These are phyloP conservation scores for Teratosphaeria destructans DNA, from an alignment of 2,329 filamentous ascomycete genomes.

Conservation along the genomic window DNA sequence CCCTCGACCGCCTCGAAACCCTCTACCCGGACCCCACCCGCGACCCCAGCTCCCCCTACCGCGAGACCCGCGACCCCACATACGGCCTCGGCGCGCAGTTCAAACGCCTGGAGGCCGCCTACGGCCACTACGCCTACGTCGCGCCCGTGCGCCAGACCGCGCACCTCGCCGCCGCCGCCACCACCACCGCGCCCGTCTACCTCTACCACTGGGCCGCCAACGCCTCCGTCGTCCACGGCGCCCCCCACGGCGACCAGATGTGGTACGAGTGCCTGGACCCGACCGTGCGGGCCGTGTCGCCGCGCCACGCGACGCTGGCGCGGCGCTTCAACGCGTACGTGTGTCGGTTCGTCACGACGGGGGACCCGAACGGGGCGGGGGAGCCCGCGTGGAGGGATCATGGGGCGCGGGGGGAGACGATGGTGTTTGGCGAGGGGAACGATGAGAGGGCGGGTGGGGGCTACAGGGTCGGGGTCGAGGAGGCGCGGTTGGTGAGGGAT, in stretches of 20 bases:
- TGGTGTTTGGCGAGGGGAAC: constrained; percentile 52
- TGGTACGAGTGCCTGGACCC: constrained; percentile 24
- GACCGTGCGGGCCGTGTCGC: constrained; percentile 12
- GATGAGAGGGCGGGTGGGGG: constrained; percentile 38
- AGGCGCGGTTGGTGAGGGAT: constrained; percentile 36
- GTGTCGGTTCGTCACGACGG: constrained; percentile 23
- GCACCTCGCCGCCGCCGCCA: constrained; percentile 32
- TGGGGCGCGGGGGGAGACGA: constrained; percentile 16
- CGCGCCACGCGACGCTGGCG: constrained; percentile 22
- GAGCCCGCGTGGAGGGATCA: constrained; percentile 2
- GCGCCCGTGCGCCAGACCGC: constrained; percentile 54
- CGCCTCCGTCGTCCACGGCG: constrained; percentile 26
- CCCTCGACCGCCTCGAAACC: constrained; percentile 45
- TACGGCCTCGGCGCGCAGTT: constrained; percentile 44
- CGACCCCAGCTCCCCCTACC: constrained; percentile 32
- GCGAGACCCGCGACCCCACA: constrained; percentile 18
- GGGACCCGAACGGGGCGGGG: constrained; percentile 20
- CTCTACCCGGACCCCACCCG: constrained; percentile 53
- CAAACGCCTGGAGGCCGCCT: constrained; percentile 47
- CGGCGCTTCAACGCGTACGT: constrained; percentile 23
- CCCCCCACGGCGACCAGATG: constrained; percentile 27
- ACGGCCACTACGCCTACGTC: constrained; percentile 54
- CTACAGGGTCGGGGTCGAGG: constrained; percentile 31
- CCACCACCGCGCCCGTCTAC: constrained; percentile 32
- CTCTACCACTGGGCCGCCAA: constrained; percentile 52